Evolutionary conservation across 345 rosid genomes (phyloP), one percentile per base, ranked within the genome.

Genomic region (Schrenkiella parvula): DNA sequence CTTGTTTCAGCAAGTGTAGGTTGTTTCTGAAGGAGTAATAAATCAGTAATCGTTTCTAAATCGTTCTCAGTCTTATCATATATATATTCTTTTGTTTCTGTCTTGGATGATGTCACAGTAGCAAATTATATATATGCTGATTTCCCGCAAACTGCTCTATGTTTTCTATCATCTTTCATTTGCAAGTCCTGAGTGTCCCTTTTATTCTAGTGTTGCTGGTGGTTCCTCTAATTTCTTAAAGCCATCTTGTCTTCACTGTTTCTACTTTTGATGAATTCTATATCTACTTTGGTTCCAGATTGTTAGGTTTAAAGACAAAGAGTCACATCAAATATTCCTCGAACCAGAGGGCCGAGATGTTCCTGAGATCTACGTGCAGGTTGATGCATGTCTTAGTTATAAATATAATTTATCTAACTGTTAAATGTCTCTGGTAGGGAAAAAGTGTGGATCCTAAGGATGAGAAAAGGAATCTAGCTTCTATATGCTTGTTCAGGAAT

Each of bases 351-450:
- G 98, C 50, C 89, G 97, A 64, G 86, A 77, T 73, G 97, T 91
- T 72, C 98, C 95, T 11, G 98, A 93, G 83, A 88, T 93, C 53
- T 93, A 93, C 75, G 96, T 93, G 71, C 97, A 93, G 98, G 98
- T 93, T 66, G 44, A 55, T 73, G 54, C 68, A 12, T 71, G 34
- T 32, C 72, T 39, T 57, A 64, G 12, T 70, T 70, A 31, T 39
- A 1, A 37, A 37, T 10, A 37, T 37, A 17, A 47, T 48, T 70
- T 70, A 6, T 76, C 32, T 54, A 17, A 11, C 6, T 26, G 5
- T 54, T 31, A 14, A 52, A 53, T 10, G 4, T 69, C 34, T 38
- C 18, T 12, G 18, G 73, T 52, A 62, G 43, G 48, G 44, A 28
- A 57, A n/a, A 48, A 57, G 10, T 47, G 35, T n/a, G 62, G 68